Percentiles rank a stretch among this genome's conserved stretches.
These are phyloP conservation scores for Lentinula lateritia DNA, from an alignment of 768 basidiomycete genomes.

Conservation along the genomic window DNA sequence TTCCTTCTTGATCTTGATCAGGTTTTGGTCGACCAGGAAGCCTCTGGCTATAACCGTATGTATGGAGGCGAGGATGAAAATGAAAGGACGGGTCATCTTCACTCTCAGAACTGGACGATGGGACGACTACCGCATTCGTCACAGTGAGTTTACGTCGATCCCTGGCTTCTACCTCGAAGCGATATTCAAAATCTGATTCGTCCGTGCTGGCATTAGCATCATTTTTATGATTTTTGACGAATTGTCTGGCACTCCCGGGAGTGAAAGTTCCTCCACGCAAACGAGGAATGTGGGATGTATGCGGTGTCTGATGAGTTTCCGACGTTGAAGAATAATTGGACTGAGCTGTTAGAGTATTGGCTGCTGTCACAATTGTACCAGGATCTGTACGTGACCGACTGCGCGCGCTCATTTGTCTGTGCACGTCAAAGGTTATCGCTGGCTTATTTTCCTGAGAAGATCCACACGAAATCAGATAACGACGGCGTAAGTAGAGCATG, in stretches of 20 bases:
- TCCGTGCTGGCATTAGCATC: conserved; percentile 16
- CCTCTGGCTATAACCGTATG: not conserved
- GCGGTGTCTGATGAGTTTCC: not conserved
- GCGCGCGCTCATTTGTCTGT: conserved; percentile 11
- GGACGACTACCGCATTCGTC: conserved; percentile 36
- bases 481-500: not conserved
- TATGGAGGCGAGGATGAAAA: not conserved
- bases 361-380: conserved; percentile 9
- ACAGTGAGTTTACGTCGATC: conserved; percentile 39
- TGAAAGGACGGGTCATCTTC: conserved; percentile 18
- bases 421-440: not conserved
- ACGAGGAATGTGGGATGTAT: conserved; percentile 25
- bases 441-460: conserved; percentile 5
- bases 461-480: not conserved
- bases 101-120: conserved; percentile 35
- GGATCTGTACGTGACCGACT: conserved; percentile 33
- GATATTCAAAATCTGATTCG: conserved; percentile 39
- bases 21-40: not conserved
- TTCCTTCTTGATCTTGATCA: not conserved
- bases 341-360: conserved; percentile 2
- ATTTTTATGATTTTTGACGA: conserved; percentile 1
- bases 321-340: conserved; percentile 1
- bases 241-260: not conserved
- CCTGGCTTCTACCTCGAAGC: conserved; percentile 17
- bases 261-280: conserved; percentile 17